Evolutionary conservation across 805 yeast genomes (phyloP).

Genomic region (Saccharomycopsis capsularis): DNA sequence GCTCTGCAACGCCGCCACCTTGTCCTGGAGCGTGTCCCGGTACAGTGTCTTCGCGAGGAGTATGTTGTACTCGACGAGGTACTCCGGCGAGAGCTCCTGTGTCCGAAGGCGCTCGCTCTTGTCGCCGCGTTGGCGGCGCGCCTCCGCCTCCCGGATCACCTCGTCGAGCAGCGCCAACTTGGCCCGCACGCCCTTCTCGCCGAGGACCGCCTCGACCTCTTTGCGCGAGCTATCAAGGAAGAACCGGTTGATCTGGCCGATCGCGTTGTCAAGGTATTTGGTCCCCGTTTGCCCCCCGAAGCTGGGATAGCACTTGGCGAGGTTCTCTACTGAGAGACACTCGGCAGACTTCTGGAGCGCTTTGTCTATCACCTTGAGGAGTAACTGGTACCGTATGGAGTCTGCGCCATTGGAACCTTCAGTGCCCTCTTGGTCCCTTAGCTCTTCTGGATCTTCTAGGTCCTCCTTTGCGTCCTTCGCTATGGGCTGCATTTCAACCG

Average conservation of each 20-base stretch:
- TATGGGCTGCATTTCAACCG: too few relatives aligned
- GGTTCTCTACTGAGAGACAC: conserved; percentile 38
- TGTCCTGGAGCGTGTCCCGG: background rate
- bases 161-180: conserved; percentile 29
- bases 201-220: conserved; percentile 43
- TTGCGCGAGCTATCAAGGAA: conserved; percentile 37
- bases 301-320: conserved; percentile 42
- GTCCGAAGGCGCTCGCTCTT: conserved; percentile 3
- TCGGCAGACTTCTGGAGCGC: conserved; percentile 40
- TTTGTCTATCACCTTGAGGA: conserved; percentile 15
- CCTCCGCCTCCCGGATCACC: conserved; percentile 28
- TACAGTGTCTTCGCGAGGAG: background rate
- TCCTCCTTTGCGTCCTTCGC: too few relatives aligned
- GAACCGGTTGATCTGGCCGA: conserved; percentile 39
- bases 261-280: conserved; percentile 37
- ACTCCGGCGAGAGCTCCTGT: conserved; percentile 6
- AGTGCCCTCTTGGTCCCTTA: background rate
- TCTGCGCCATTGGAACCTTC: background rate
- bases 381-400: conserved; percentile 11
- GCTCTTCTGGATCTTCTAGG: background rate
- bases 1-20: background rate
- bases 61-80: conserved; percentile 14
- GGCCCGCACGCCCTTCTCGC: conserved; percentile 30
- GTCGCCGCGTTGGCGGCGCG: conserved; percentile 18
- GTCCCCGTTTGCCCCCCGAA: conserved; percentile 36